Conservation (phyloP, 345 rosid species). For the Brassica rapa region DNA sequence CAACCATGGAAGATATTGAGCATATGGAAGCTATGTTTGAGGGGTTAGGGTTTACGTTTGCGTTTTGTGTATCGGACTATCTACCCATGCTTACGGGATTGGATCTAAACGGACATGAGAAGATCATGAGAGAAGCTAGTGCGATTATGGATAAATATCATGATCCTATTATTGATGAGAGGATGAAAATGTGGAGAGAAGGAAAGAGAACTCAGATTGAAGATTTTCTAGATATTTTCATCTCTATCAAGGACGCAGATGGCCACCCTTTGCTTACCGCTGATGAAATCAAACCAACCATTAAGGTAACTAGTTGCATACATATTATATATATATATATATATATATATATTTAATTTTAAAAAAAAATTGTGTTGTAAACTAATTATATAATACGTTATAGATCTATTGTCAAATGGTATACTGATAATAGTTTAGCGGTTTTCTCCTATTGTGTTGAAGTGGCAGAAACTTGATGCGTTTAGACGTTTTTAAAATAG, state of each 20-base stretch:
- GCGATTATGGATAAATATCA: conserved; percentile 38
- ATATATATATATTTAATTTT: too few species aligned
- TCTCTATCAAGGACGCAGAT: conserved; percentile 36
- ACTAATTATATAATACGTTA: background rate
- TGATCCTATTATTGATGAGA: conserved; percentile 37
- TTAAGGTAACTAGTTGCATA: conserved; percentile 30
- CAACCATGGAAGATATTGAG: conserved; percentile 45
- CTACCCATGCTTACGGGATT: conserved; percentile 37
- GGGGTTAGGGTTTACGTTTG: conserved; percentile 35
- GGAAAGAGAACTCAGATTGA: conserved; percentile 36
- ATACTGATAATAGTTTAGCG: background rate
- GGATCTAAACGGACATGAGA: conserved; percentile 44
- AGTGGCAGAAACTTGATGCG: background rate
- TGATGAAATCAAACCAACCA: conserved; percentile 52
- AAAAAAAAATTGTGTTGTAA: background rate
- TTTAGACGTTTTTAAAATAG: background rate
- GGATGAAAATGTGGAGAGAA: conserved; percentile 39
- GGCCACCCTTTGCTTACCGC: conserved; percentile 43
- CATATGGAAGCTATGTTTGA: conserved; percentile 45
- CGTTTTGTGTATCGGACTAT: conserved; percentile 41
- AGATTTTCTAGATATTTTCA: conserved; percentile 55
- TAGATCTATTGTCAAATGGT: background rate
- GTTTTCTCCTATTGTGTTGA: background rate
- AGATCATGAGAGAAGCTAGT: conserved; percentile 39
- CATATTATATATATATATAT: too few species aligned